Evolutionary conservation across 2,329 filamentous ascomycete genomes (phyloP), one percentile per base, ranked within the genome.

Genomic region (Fusarium falciforme): DNA sequence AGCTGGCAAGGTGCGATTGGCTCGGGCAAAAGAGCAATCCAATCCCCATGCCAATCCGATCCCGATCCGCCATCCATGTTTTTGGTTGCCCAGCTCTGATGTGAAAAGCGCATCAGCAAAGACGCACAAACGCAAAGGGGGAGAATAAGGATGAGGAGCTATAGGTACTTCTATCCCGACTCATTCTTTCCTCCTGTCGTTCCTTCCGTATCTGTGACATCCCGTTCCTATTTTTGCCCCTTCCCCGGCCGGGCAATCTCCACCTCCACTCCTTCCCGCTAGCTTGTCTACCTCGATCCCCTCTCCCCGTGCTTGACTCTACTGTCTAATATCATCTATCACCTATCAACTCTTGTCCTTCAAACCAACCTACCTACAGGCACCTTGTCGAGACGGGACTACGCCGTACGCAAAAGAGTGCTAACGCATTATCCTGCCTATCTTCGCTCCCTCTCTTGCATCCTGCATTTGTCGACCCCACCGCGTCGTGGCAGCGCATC

Each of bases 401-500:
- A 66, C 68, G 61, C 72, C 61, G 71, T 66, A 74, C 33, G 29
- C 44, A 64, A 65, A 71, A 61, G 47, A 69, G 54, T 60, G 49
- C 52, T 70, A 69, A 70, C 70, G 42, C 64, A 66, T 52, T 61
- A 59, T 57, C 47, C 58, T 52, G 57, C 47, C 58, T 52, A 42
- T 65, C 62, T 72, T 66, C 12, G 63, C 57, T 62, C 49, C 73
- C 66, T 67, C 65, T 77, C 60, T 66, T 74, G 71, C 73, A 76
- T 73, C 68, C 67, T 73, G 75, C 75, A 76, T 70, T 64, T 66
- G 64, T 62, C 70, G 71, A 76, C 75, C 63, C 76, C 76, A 77
- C 70, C 62, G 65, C 62, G 67, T 77, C 72, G 75, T 76, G 70
- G 70, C 70, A 72, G 35, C 67, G 68, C 72, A 73, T 76, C 58